Evolutionary conservation across 257 asterid genomes (phyloP).

Genomic region (Marsdenia floribunda): DNA sequence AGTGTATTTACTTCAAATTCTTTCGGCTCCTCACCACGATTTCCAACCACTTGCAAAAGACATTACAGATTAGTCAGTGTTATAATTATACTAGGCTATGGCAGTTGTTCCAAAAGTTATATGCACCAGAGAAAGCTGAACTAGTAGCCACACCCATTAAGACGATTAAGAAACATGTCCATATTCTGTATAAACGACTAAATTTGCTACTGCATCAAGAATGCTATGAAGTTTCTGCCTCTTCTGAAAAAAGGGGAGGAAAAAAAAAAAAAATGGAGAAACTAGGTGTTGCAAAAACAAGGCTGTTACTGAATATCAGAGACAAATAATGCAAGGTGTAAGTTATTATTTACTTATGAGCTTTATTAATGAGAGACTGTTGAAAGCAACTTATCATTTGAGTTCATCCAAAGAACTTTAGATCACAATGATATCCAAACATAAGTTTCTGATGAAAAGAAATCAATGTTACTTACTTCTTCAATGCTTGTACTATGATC

Average conservation of each 20-base stretch:
- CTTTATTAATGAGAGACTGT: neutral
- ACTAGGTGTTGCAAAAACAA: neutral
- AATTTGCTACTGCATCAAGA: neutral
- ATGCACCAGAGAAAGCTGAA: neutral
- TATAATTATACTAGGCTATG: neutral
- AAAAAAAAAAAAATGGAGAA: neutral
- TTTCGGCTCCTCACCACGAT: neutral
- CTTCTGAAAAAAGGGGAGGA: neutral
- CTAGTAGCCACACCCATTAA: neutral
- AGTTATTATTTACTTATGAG: neutral
- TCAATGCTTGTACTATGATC: slow-evolving; percentile 98
- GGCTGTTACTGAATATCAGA: neutral
- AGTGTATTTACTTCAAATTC: neutral
- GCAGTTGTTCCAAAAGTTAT: neutral
- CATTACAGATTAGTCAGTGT: neutral
- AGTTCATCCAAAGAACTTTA: neutral
- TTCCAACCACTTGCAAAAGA: neutral
- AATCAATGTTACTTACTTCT: slow-evolving; percentile 46
- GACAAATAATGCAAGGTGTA: neutral
- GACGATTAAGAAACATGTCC: neutral
- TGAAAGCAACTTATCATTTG: neutral
- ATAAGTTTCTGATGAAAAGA: slow-evolving; percentile 6
- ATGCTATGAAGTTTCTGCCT: neutral
- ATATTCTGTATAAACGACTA: neutral
- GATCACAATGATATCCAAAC: neutral